Conservation (phyloP, 805 yeast genomes). For the Millerozyma miso region DNA sequence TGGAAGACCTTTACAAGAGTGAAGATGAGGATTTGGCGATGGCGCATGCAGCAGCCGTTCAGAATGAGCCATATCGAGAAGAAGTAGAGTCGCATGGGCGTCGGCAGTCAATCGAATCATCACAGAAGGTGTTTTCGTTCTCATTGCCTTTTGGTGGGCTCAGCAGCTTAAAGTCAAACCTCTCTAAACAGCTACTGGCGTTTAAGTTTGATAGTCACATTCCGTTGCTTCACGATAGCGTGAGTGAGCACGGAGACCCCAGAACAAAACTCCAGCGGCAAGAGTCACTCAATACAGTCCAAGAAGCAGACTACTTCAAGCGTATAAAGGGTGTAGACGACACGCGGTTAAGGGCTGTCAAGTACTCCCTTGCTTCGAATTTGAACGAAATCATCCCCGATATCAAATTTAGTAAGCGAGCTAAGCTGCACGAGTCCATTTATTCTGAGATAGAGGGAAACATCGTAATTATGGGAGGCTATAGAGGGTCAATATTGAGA, state of each 20-base stretch:
- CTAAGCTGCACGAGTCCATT: constrained; percentile 38
- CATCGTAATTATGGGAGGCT: constrained; percentile 80
- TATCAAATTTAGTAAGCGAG: constrained; percentile 13
- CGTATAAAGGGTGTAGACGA: constrained; percentile 58
- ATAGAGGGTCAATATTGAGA: constrained; percentile 74
- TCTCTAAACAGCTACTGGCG: constrained; percentile 22
- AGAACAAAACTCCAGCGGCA: constrained; percentile 46
- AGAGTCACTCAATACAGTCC: constrained; percentile 54
- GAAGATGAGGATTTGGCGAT: constrained; percentile 13
- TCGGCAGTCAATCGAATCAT: constrained; percentile 28
- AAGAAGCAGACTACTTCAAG: constrained; percentile 57
- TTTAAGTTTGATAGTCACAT: constrained; percentile 19
- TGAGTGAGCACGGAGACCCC: constrained; percentile 27
- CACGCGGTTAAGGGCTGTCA: constrained; percentile 66
- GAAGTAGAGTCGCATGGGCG: constrained; percentile 15
- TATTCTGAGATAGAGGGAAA: constrained; percentile 71
- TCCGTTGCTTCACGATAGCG: constrained; percentile 15
- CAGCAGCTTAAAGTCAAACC: constrained; percentile 21
- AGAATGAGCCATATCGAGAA: constrained; percentile 7
- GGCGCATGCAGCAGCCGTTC: constrained; percentile 4
- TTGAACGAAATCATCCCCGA: constrained; percentile 39
- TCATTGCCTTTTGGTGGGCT: constrained; percentile 57
- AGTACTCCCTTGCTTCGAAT: constrained; percentile 53
- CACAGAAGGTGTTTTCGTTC: constrained; percentile 48
- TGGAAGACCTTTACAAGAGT: constrained; percentile 12